Base-by-base conservation (phyloP, 2,329 filamentous ascomycete genomes). In the Diaporthe helianthi region DNA sequence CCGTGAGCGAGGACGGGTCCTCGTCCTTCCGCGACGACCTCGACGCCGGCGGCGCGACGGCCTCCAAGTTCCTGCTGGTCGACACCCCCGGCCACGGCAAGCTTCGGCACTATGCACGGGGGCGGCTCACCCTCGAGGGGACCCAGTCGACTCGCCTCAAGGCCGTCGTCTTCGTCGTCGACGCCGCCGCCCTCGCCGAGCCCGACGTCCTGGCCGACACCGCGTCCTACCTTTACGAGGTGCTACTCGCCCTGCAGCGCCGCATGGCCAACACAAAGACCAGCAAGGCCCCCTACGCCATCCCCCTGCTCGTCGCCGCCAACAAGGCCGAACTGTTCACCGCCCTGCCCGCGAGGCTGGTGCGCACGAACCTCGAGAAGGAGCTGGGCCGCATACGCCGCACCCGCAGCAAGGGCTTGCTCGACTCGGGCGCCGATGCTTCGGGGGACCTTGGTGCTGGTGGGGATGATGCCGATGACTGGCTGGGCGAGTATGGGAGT, bases 311-410 rank as follows among this genome's bases (percentile, higher is more conserved):
- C 44, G 84, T 99, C 41, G 94, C 94, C 1, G 94, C 94, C 66
- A 99, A 98, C 81, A 99, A 99, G 85, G 87, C 94, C 77, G 96
- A 99, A 79, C 85, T 99, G 1, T 99, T 99, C 78, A 98, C 96
- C 0, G 93, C 95, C 9, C 82, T 98, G 64, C 96, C 96, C 0
- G 88, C 92, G 0, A 86, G 87, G 7, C 84, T 97, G 38, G 92
- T 98, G 70, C 91, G 88, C 79, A 85, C 85, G 65, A 88, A 87
- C 72, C 83, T 99, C 17, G 94, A 98, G 81, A 84, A 86, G 15
- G 95, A 98, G 79, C 89, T 98, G 71, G 89, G 90, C 31, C 88
- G 91, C 61, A 91, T 98, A 65, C 88, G 95, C 58, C 84, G 85
- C 69, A 92, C 92, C 49, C 90, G 89, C 77, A 92, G 90, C 74